A percentile compares a stretch with the other conserved stretches of the same genome.
Conservation (phyloP, 768 basidiomycete genomes). For the Boletellus sp. region DNA sequence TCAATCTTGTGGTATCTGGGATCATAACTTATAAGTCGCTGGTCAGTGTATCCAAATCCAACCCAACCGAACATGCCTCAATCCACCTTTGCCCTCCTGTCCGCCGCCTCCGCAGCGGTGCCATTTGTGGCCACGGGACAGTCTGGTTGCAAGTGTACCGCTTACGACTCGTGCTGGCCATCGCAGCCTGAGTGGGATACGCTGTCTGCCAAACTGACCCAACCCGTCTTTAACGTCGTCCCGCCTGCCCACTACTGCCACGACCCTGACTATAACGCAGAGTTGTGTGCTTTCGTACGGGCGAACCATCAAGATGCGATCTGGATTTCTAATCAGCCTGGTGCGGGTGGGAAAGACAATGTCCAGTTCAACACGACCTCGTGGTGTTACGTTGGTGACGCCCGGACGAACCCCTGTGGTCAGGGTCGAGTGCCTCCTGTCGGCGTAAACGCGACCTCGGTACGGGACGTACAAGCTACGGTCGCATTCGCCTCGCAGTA, state of each 20-base stretch:
- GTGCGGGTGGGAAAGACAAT: not conserved
- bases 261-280: not conserved
- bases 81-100: no score
- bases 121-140: no score
- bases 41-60: no score
- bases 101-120: no score
- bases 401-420: no score
- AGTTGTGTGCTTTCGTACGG: not conserved
- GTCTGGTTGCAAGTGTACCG: no score
- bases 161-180: not conserved
- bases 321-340: not conserved
- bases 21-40: no score
- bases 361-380: not conserved
- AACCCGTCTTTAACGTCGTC: not conserved
- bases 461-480: not conserved
- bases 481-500: not conserved
- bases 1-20: no score
- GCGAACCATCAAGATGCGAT: not conserved
- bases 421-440: not conserved
- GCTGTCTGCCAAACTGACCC: not conserved
- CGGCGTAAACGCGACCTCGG: not conserved
- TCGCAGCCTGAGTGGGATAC: not conserved
- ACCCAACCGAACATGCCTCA: no score
- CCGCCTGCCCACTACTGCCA: not conserved
- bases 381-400: not conserved